Evolutionary conservation across 2,329 filamentous ascomycete species (phyloP), one percentile per base, ranked within the genome.

Genomic region (Hypocrella siamensis): DNA sequence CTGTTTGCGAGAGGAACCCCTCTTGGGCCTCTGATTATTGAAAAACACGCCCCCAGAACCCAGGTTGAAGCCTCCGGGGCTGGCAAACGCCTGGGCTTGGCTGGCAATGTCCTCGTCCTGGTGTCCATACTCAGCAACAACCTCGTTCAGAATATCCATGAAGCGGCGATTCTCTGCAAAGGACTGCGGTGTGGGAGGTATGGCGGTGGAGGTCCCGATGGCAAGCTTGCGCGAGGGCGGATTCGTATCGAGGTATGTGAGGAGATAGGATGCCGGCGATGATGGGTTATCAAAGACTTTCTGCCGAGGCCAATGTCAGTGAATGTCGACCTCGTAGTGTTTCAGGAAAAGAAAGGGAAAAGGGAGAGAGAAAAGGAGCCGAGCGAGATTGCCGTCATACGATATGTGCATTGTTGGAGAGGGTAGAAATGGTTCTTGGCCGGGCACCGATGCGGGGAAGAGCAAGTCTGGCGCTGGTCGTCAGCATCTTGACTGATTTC

Each of bases 111-210:
- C 56, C 4, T 67, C 65, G 35, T 79, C 75, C n/a, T 63, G 40
- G 28, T 63, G 56, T 3, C 70, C 73, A 39, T 76, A 54, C 33
- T 65, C 54, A 3, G 52, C 47, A 15, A 79, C 56, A 1, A 76
- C 69, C 12, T 67, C 55, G 43, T 72, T 61, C 16, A 79, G 58
- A 31, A 78, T 67, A 8, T 54, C 45, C n/a, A 73, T 46, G 46
- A 80, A 80, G 16, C 54, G 51, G 8, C 53, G 61, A 46, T 79
- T 80, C 44, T 70, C 65, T 16, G 49, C 55, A 44, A 80, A 75
- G 16, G 69, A 65, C 25, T 57, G 53, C 4, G 75, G 70, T 0
- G 70, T 75, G 1, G 74, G 74, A 2, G 73, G 73, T n/a, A 76
- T 38, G 12, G 54, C 43, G 5, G 65, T 67, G 0, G 71, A 67